These are phyloP conservation scores for Phytophthora ohioensis DNA, from an alignment of 352 stramenopile species.

Conservation along the genomic window DNA sequence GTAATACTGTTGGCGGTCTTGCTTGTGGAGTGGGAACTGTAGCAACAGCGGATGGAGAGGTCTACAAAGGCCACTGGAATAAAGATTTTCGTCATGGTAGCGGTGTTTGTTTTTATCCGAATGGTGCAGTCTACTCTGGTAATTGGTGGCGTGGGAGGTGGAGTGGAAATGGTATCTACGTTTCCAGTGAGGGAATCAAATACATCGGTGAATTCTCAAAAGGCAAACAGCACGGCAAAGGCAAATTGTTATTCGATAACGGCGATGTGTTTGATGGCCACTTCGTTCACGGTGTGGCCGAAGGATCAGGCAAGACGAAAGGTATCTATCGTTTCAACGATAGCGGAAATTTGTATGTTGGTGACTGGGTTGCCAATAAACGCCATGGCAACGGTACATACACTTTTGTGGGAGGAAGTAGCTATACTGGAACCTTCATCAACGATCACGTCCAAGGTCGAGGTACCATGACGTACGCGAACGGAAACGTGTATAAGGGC, in stretches of 20 bases:
- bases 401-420: conserved; percentile 63
- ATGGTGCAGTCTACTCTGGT: conserved; percentile 79
- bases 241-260: conserved; percentile 79
- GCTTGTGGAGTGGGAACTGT: conserved; percentile 85
- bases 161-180: conserved; percentile 66
- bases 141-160: conserved; percentile 72
- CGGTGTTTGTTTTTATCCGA: conserved; percentile 81
- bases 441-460: conserved; percentile 76
- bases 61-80: conserved; percentile 90
- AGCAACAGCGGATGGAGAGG: conserved; percentile 81
- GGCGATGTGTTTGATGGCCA: conserved; percentile 80
- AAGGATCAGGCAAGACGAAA: conserved; percentile 62
- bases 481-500: conserved; percentile 86
- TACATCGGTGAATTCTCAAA: conserved; percentile 74
- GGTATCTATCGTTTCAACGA: conserved; percentile 72
- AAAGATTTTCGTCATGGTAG: conserved; percentile 66
- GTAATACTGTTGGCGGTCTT: conserved; percentile 64
- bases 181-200: conserved; percentile 72
- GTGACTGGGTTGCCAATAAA: conserved; percentile 68
- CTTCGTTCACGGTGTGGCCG: conserved; percentile 59
- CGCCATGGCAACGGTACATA: conserved; percentile 81
- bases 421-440: conserved; percentile 66
- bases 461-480: conserved; percentile 84
- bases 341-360: conserved; percentile 76
- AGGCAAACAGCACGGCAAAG: conserved; percentile 67